Base-by-base conservation (phyloP, 148 eudicot species). In the Nepenthes gracilis region DNA sequence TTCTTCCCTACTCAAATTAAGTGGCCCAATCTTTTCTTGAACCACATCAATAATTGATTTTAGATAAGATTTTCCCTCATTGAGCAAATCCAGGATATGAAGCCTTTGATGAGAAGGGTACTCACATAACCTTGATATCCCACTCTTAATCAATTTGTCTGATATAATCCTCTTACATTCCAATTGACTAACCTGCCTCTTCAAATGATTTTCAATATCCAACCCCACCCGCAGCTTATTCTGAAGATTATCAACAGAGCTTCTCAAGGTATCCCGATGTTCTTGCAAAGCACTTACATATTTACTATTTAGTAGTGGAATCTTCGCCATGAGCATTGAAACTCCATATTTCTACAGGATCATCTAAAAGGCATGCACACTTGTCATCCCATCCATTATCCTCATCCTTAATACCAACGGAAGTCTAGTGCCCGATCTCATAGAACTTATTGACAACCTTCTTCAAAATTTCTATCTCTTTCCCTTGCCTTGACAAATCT, bases 161-260 rank as follows among this genome's bases (percentile, higher is more conserved):
- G 73, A 65, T 69, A 63, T 56, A 70, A 37, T 66, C 59, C 72
- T 86, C 60, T 82, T 74, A 64, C 71, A 71, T 80, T 86, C 85
- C 75, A 85, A 64, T 48, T 69, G 72, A 55, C 70, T 64, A 37
- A 93, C 73, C 68, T 56, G 80, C 75, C 68, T 79, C 82, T 84
- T 82, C 75, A 93, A 70, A 74, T 88, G 96, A 59, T 67, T 82
- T 75, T 93, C 96, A 43, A 93, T 88, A 74, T 88, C 85, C 79
- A 83, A 68, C 35, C 95, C 96, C 96, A 93, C 69, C 51, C 64
- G 74, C 71, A 83, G 70, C 72, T 85, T 83, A 78, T 72, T 79
- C 70, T 81, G 95, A 55, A 86, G 77, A 76, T 75, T 78, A 76
- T 65, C 85, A 68, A 81, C 63, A 57, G 81, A 70, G 52, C 62